Base-by-base conservation (phyloP, 2,329 filamentous ascomycete genomes). In the Xylariaceae sp. region DNA sequence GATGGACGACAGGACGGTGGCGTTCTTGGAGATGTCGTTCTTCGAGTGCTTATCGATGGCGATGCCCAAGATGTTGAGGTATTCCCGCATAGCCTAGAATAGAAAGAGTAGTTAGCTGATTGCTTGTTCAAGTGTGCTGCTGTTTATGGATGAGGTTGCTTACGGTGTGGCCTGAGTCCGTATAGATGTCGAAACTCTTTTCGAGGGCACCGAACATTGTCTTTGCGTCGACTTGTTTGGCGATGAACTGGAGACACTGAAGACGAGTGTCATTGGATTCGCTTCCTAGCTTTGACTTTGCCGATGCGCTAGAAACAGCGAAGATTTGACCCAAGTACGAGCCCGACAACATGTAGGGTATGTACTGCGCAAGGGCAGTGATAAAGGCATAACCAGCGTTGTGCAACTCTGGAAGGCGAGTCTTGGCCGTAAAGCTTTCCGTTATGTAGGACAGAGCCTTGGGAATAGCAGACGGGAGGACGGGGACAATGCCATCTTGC, bases 321-420 rank as follows among this genome's bases (percentile, higher is more conserved):
- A 97, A 65, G 32, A 94, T 73, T 34, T 74, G 77, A 46, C 85
- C 79, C 9, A 97, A 64, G 51, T 90, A 82, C 4, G 75, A 71
- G 1, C 77, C 78, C 9, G 88, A 87, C 44, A 97, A 71, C 80
- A 97, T 94, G 64, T 86, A 96, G 1, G 90, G 88, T 17, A 97
- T 68, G 52, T 92, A 79, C 50, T 92, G 82, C 9, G 90, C 77
- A 31, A 96, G 70, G 6, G 88, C 77, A 33, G 81, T 83, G 45
- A 96, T 70, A 41, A 97, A 80, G 0, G 85, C 76, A 61, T 85
- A 95, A 7, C 81, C 78, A 3, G 90, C 88, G 52, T 90, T 86
- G 59, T 94, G 87, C 19, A 96, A 67, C 50, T 80, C 76, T 13
- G 70, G 64, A 38, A 81, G 74, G 23, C 71, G 67, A 17, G 69